Conservation (phyloP, 2,329 filamentous ascomycete species). For the Westerdykella aurantiaca region DNA sequence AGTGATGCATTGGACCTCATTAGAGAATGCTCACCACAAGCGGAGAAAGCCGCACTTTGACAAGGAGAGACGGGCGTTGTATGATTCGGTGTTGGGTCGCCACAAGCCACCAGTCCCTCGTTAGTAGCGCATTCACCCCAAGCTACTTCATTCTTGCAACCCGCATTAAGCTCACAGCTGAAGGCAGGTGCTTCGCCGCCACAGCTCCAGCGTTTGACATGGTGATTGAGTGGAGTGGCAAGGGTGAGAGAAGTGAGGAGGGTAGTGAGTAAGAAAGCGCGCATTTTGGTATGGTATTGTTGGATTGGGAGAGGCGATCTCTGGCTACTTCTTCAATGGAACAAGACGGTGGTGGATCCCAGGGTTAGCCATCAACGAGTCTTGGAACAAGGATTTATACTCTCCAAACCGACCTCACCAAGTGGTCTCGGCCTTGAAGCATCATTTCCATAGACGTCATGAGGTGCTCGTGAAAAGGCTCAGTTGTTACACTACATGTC, state of each 20-base stretch:
- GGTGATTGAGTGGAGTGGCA: background rate
- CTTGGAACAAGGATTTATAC: background rate
- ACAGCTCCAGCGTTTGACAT: background rate
- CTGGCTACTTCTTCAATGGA: background rate
- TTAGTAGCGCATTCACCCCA: conserved; percentile 1
- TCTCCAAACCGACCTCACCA: background rate
- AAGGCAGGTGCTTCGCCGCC: conserved; percentile 1
- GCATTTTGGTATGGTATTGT: background rate
- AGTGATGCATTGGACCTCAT: too few relatives aligned
- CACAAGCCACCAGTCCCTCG: background rate
- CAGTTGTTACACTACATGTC: background rate
- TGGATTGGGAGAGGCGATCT: background rate
- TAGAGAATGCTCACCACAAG: conserved; percentile 1
- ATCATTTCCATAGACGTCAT: background rate
- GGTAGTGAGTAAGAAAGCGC: background rate
- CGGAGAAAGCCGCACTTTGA: background rate
- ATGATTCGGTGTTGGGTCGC: conserved; percentile 1
- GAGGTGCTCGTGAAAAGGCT: background rate
- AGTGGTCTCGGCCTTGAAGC: background rate
- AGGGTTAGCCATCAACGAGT: background rate
- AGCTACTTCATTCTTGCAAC: conserved; percentile 1
- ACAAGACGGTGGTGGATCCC: background rate
- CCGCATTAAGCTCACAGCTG: background rate
- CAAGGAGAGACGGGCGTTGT: background rate
- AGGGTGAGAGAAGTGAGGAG: background rate